phyloP scores from a whole-genome alignment of 1,284 basidiomycete species.

The Ganoderma boninense region DNA sequence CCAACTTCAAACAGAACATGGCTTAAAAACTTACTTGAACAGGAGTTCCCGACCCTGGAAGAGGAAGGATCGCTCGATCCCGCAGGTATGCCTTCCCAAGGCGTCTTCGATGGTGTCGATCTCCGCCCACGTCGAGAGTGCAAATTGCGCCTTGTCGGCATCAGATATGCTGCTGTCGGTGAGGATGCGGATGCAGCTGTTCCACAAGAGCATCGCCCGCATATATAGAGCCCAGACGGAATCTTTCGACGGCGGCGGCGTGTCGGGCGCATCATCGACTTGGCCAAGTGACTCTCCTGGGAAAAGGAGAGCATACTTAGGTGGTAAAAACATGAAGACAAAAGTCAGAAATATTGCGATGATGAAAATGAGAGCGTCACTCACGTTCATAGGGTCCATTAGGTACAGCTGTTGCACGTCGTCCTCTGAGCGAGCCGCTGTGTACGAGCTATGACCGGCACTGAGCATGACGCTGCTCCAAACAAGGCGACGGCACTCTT shows the following conservation, averaged over 20 bases:
- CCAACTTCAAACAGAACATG: conserved; percentile 5
- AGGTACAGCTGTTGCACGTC: conserved; percentile 62
- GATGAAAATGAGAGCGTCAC: conserved; percentile 37
- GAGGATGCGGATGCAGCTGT: conserved; percentile 70
- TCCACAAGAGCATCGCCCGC: conserved; percentile 75
- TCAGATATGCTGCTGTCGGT: conserved; percentile 50
- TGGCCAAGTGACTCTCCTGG: conserved; percentile 65
- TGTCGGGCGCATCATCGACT: conserved; percentile 32
- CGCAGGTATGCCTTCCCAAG: conserved; percentile 71
- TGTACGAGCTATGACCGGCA: conserved; percentile 69
- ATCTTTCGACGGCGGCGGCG: conserved; percentile 55
- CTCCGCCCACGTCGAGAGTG: conserved; percentile 72
- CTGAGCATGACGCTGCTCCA: conserved; percentile 73
- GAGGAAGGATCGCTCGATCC: conserved; percentile 69
- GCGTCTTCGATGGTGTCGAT: conserved; percentile 70
- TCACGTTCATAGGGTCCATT: conserved; percentile 70
- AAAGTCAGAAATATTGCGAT: not conserved
- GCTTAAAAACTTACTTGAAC: conserved; percentile 68
- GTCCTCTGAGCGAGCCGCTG: conserved; percentile 51
- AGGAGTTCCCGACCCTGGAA: conserved; percentile 77
- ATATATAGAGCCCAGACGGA: conserved; percentile 78
- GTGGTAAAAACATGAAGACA: not conserved
- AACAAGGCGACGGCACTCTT: conserved; percentile 72
- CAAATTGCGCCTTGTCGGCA: conserved; percentile 65
- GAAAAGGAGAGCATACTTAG: conserved; percentile 72